Evolutionary conservation across 1,284 basidiomycete species (phyloP).

Genomic region (Porphyrellus sp.): DNA sequence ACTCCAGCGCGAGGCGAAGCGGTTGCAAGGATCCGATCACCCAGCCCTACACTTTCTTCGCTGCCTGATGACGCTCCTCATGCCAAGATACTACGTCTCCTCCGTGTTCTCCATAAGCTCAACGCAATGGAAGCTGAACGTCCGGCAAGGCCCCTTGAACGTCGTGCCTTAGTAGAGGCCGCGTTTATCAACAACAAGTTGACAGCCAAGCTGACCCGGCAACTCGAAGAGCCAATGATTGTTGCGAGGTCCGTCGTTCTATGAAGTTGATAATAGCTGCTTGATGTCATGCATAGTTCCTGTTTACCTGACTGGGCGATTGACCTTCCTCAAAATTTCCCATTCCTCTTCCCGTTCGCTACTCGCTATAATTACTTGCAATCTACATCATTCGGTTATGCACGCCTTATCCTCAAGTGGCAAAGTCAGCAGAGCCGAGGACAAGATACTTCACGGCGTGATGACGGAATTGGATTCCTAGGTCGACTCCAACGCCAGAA

Average conservation of each 20-base stretch:
- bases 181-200: conserved; percentile 98
- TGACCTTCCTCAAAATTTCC: conserved; percentile 91
- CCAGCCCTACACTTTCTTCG: conserved; percentile 65
- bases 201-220: conserved; percentile 95
- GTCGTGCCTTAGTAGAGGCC: conserved; percentile 63
- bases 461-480: conserved; percentile 89
- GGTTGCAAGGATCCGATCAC: conserved; percentile 53
- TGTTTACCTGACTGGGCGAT: conserved; percentile 96
- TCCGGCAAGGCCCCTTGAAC: conserved; percentile 45
- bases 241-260: conserved; percentile 73
- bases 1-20: conserved; percentile 36
- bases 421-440: conserved; percentile 77
- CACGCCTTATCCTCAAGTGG: conserved; percentile 87
- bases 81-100: conserved; percentile 86
- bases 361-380: conserved; percentile 96
- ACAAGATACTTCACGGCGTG: conserved; percentile 73
- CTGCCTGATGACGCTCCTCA: conserved; percentile 84
- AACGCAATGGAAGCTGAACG: conserved; percentile 66
- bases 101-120: conserved; percentile 84
- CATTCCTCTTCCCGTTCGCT: conserved; percentile 98
- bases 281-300: conserved; percentile 49
- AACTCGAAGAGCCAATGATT: conserved; percentile 98
- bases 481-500: conserved; percentile 94
- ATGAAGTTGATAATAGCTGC: background rate
- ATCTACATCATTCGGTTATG: conserved; percentile 96